A percentile compares a stretch with the other conserved stretches of the same genome.
phyloP scores from a whole-genome alignment of 208 protist species.

The Eutreptiella sp. region DNA sequence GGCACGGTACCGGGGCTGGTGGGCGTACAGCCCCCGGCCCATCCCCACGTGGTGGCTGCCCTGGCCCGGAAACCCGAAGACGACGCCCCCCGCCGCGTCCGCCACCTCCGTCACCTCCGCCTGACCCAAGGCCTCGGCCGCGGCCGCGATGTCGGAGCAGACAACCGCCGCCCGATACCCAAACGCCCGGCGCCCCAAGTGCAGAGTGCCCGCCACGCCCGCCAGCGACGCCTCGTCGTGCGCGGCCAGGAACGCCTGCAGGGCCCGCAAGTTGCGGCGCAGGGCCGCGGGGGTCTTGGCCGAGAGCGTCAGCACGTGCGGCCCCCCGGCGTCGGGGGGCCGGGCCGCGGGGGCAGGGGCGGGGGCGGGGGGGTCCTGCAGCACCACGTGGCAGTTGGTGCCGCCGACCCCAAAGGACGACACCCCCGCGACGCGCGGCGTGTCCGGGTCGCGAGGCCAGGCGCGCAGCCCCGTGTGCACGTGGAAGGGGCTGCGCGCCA shows the following conservation, averaged over 20 bases:
- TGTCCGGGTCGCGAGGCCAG: no score
- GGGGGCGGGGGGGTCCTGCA: not conserved
- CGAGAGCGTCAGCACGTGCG: not conserved
- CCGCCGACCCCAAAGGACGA: constrained; percentile 38
- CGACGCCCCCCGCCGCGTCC: not conserved
- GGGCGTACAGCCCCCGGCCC: constrained; percentile 34
- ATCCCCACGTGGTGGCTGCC: constrained; percentile 41
- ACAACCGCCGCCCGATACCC: constrained; percentile 1
- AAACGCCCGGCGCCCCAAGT: not conserved
- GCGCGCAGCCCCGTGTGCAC: constrained; percentile 1
- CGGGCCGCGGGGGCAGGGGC: not conserved
- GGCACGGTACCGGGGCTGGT: constrained; percentile 22
- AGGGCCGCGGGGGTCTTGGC: constrained; percentile 12
- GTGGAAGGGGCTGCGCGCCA: constrained; percentile 13
- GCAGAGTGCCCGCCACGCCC: constrained; percentile 5
- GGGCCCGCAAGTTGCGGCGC: not conserved
- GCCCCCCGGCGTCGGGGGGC: not conserved
- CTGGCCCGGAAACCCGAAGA: constrained; percentile 41
- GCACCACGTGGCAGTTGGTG: constrained; percentile 38
- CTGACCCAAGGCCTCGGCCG: not conserved
- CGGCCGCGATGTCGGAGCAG: not conserved
- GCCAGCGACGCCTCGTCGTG: no score
- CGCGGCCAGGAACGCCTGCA: not conserved
- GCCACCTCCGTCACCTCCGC: not conserved
- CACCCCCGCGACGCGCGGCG: constrained; percentile 15